Percentiles rank a stretch among this genome's conserved stretches.
phyloP scores from a whole-genome alignment of 2,329 filamentous ascomycete species.

The Alternaria postmessia region DNA sequence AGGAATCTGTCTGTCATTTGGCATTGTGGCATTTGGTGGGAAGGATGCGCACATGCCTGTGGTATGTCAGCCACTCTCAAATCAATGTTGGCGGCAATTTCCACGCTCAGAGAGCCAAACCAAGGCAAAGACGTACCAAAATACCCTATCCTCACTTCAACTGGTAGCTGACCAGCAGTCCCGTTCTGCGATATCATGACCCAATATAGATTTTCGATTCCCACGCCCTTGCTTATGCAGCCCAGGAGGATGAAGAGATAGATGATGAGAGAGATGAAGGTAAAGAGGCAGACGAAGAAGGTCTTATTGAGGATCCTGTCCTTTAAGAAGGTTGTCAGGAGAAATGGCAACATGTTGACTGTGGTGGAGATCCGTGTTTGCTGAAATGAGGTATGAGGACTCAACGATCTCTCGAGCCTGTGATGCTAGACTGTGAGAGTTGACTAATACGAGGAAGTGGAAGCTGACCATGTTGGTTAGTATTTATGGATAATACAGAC shows the following conservation, averaged over 20 bases:
- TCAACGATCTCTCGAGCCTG: neutral
- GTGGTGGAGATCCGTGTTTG: neutral
- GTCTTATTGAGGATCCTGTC: constrained; percentile 8
- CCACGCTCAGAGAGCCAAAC: neutral
- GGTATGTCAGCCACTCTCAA: neutral
- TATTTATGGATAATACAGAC: neutral
- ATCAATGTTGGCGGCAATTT: neutral
- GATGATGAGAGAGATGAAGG: constrained; percentile 4
- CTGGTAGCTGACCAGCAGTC: neutral
- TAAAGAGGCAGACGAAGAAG: constrained; percentile 2
- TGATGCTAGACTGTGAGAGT: neutral
- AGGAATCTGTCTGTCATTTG: neutral
- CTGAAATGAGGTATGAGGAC: neutral
- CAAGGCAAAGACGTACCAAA: constrained; percentile 7
- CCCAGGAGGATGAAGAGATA: constrained; percentile 11
- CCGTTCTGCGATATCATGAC: constrained; percentile 5
- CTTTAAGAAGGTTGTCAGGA: neutral
- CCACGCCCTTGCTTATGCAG: constrained; percentile 8
- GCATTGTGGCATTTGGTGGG: neutral
- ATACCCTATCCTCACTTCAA: constrained; percentile 13
- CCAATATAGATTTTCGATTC: constrained; percentile 13
- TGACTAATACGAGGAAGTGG: neutral
- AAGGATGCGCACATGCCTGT: constrained; percentile 12
- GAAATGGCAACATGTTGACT: constrained; percentile 1
- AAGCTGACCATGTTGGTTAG: neutral